A percentile compares a stretch with the other conserved stretches of the same genome.
Conservation (phyloP, 2,329 filamentous ascomycete genomes). For the Phyllosticta ampelicida region DNA sequence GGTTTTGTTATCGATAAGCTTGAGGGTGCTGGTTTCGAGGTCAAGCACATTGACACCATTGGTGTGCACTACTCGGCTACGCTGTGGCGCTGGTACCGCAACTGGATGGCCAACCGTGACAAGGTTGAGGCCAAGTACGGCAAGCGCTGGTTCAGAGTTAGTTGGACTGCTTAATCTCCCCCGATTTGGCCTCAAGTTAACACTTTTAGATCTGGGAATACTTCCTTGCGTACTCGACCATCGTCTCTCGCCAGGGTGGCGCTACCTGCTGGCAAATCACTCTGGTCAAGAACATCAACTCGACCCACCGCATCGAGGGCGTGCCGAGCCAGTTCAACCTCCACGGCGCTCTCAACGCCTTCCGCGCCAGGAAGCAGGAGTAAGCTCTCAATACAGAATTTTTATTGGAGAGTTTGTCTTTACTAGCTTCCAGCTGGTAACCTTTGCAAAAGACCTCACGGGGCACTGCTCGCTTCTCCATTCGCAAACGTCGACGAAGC, state of each 20-base stretch:
- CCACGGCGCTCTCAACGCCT: conserved; percentile 49
- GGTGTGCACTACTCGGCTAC: conserved; percentile 96
- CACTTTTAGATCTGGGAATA: conserved; percentile 70
- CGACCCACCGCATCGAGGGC: conserved; percentile 70
- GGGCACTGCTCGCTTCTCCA: background rate
- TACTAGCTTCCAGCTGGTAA: background rate
- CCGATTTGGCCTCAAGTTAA: conserved; percentile 11
- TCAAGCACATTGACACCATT: conserved; percentile 86
- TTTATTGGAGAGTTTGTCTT: background rate
- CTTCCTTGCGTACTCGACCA: conserved; percentile 79
- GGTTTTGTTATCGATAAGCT: conserved; percentile 77
- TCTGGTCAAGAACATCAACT: conserved; percentile 83
- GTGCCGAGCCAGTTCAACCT: conserved; percentile 59
- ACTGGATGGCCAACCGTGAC: conserved; percentile 90
- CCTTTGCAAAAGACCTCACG: background rate
- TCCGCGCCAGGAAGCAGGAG: conserved; percentile 25
- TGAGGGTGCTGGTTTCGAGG: conserved; percentile 78
- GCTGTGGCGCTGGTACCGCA: conserved; percentile 96
- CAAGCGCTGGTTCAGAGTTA: conserved; percentile 84
- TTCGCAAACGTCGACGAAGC: background rate
- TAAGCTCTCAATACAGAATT: background rate
- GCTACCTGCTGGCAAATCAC: conserved; percentile 83
- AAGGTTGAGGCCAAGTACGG: conserved; percentile 95
- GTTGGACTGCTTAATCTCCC: conserved; percentile 22
- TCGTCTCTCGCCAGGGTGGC: conserved; percentile 70